Conservation (phyloP, 768 basidiomycete genomes). For the Trametes meyenii region DNA sequence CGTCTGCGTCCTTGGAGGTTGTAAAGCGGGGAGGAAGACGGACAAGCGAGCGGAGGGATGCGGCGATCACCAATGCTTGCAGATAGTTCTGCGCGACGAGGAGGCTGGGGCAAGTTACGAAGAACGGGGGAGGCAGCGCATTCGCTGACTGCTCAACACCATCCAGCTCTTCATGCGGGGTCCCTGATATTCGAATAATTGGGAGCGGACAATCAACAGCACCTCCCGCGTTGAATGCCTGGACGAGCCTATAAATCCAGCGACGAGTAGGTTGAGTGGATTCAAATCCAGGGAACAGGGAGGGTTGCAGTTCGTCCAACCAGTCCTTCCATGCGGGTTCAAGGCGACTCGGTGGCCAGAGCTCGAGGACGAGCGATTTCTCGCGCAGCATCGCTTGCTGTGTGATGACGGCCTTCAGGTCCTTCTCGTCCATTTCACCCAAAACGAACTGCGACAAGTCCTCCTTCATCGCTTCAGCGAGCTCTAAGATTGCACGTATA, state of each 20-base stretch:
- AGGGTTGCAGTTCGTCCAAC: constrained; percentile 23
- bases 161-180: neutral
- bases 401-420: constrained; percentile 51
- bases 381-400: constrained; percentile 60
- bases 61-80: constrained; percentile 69
- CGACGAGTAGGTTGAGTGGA: constrained; percentile 15
- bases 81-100: constrained; percentile 67
- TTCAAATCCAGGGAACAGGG: constrained; percentile 4
- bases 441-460: constrained; percentile 69
- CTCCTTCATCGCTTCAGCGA: constrained; percentile 66
- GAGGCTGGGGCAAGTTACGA: constrained; percentile 57
- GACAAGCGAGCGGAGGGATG: constrained; percentile 59
- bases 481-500: constrained; percentile 48
- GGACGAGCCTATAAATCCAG: constrained; percentile 30
- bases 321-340: constrained; percentile 32
- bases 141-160: constrained; percentile 36
- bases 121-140: constrained; percentile 64
- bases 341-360: constrained; percentile 48
- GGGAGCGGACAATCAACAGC: constrained; percentile 32
- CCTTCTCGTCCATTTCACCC: constrained; percentile 65
- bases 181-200: constrained; percentile 14
- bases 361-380: constrained; percentile 51
- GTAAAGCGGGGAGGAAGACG: constrained; percentile 39
- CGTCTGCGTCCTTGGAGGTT: neutral
- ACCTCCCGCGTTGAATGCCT: constrained; percentile 27